A percentile compares a stretch with the other conserved stretches of the same genome.
phyloP scores from a whole-genome alignment of 768 basidiomycete species.

The Trametes punicea region DNA sequence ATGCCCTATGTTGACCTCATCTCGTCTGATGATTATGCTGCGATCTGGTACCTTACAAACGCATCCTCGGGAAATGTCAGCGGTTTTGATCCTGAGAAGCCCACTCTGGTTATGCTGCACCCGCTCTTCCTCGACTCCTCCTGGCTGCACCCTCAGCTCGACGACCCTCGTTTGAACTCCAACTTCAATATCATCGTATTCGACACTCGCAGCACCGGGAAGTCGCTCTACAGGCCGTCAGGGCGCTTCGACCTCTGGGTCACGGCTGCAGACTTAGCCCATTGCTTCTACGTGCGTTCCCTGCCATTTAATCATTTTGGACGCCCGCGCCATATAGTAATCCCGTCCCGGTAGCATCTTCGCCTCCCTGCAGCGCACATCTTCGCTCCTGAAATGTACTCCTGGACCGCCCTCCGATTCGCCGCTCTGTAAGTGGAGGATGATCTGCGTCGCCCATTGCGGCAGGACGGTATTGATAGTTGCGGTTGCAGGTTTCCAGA shows the following conservation, averaged over 20 bases:
- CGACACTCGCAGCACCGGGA: slow-evolving; percentile 64
- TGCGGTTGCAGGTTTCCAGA: slow-evolving; percentile 59
- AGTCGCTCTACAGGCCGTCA: slow-evolving; percentile 49
- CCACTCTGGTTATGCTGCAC: slow-evolving; percentile 65
- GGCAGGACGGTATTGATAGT: not conserved
- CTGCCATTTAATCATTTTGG: not conserved
- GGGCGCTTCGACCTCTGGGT: slow-evolving; percentile 72
- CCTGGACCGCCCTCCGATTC: slow-evolving; percentile 60
- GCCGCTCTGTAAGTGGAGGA: slow-evolving; percentile 51
- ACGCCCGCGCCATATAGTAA: not conserved
- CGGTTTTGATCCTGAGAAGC: slow-evolving; percentile 61
- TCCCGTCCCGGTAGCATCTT: slow-evolving; percentile 42
- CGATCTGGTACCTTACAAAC: slow-evolving; percentile 72
- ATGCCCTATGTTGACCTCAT: slow-evolving; percentile 74
- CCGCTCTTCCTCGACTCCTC: slow-evolving; percentile 65
- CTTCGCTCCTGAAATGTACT: slow-evolving; percentile 62
- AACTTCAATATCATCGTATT: slow-evolving; percentile 73
- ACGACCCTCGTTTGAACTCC: slow-evolving; percentile 56
- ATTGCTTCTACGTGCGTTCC: slow-evolving; percentile 53
- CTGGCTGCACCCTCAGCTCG: slow-evolving; percentile 66
- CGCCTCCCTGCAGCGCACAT: slow-evolving; percentile 67
- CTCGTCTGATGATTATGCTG: slow-evolving; percentile 61
- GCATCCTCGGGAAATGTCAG: slow-evolving; percentile 55
- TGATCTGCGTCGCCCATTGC: not conserved
- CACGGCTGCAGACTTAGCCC: slow-evolving; percentile 73